Percentiles rank a stretch among this genome's conserved stretches.
phyloP scores from a whole-genome alignment of 2,329 filamentous ascomycete genomes.

The Penicillium sp. region DNA sequence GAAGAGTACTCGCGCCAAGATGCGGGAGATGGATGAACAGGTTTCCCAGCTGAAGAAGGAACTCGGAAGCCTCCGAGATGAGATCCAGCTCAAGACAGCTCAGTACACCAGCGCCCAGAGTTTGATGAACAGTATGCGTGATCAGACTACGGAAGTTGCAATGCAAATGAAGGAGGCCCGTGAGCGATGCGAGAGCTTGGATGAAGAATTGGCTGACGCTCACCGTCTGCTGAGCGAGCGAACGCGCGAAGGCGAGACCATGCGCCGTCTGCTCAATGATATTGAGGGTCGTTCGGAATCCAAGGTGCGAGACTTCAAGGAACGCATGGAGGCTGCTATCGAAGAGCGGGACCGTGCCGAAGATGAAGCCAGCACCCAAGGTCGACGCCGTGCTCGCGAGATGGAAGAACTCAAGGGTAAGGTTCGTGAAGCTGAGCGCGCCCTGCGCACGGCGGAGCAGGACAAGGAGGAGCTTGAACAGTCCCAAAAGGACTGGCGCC shows the following conservation, averaged over 20 bases:
- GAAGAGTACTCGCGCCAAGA: constrained; percentile 50
- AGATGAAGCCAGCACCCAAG: constrained; percentile 78
- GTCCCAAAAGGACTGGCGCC: constrained; percentile 70
- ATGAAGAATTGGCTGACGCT: constrained; percentile 87
- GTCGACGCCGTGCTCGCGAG: constrained; percentile 74
- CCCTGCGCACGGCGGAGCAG: constrained; percentile 65
- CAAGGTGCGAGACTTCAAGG: constrained; percentile 83
- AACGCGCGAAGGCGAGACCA: constrained; percentile 88
- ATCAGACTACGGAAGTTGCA: constrained; percentile 82
- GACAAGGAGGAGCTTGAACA: constrained; percentile 77
- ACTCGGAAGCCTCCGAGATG: constrained; percentile 66
- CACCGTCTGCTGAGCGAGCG: constrained; percentile 83
- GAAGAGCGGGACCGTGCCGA: constrained; percentile 92
- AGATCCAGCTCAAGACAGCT: constrained; percentile 77
- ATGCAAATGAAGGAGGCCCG: constrained; percentile 89
- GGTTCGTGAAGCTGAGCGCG: constrained; percentile 76
- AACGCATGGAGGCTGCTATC: constrained; percentile 82
- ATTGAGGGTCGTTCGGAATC: constrained; percentile 78
- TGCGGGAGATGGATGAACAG: constrained; percentile 74
- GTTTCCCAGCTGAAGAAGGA: constrained; percentile 66
- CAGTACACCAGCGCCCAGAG: constrained; percentile 84
- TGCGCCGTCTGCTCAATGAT: constrained; percentile 83
- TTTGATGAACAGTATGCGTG: constrained; percentile 85
- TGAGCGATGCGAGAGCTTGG: constrained; percentile 76
- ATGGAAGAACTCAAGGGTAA: constrained; percentile 79